These are phyloP conservation scores for Wickerhamiella pararugosa DNA, from an alignment of 1,139 yeast genomes.

Conservation along the genomic window DNA sequence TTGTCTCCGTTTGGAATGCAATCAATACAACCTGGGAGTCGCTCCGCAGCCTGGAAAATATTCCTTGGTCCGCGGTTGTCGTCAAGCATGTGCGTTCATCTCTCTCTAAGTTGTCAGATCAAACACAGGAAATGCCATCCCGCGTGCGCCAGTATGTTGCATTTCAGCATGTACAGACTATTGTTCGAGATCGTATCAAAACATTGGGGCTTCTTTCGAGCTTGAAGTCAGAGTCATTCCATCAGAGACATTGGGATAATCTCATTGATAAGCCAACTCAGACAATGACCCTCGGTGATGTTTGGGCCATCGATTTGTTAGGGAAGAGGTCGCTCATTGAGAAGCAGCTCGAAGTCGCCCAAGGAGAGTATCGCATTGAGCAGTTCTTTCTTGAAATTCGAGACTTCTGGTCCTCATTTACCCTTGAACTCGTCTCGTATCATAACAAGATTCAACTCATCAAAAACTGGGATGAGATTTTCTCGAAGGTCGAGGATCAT, in stretches of 20 bases:
- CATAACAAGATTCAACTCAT: slow-evolving; percentile 42
- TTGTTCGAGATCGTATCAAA: slow-evolving; percentile 31
- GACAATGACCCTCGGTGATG: slow-evolving; percentile 35
- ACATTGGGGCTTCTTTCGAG: slow-evolving; percentile 32
- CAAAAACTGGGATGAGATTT: slow-evolving; percentile 51
- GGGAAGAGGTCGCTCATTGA: slow-evolving; percentile 35
- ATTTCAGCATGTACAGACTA: slow-evolving; percentile 41
- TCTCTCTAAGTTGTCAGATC: slow-evolving; percentile 37
- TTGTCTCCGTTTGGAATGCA: slow-evolving; percentile 52
- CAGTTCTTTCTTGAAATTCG: slow-evolving; percentile 36
- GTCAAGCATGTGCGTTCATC: slow-evolving; percentile 34
- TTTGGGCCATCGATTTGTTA: slow-evolving; percentile 42
- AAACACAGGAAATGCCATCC: slow-evolving; percentile 40
- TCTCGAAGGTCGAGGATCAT: slow-evolving; percentile 47
- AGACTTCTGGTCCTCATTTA: slow-evolving; percentile 26
- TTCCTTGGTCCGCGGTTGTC: slow-evolving; percentile 39
- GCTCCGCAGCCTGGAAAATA: slow-evolving; percentile 31
- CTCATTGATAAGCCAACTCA: slow-evolving; percentile 19
- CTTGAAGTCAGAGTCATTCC: slow-evolving; percentile 43
- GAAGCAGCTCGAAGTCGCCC: slow-evolving; percentile 46
- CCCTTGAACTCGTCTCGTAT: slow-evolving; percentile 43
- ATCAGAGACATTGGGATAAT: slow-evolving; percentile 56
- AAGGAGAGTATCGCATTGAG: slow-evolving; percentile 56
- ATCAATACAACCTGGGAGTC: slow-evolving; percentile 42
- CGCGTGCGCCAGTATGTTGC: slow-evolving; percentile 56